phyloP scores from a whole-genome alignment of 2,329 filamentous ascomycete genomes.

The Trichoderma cornu-damae region DNA sequence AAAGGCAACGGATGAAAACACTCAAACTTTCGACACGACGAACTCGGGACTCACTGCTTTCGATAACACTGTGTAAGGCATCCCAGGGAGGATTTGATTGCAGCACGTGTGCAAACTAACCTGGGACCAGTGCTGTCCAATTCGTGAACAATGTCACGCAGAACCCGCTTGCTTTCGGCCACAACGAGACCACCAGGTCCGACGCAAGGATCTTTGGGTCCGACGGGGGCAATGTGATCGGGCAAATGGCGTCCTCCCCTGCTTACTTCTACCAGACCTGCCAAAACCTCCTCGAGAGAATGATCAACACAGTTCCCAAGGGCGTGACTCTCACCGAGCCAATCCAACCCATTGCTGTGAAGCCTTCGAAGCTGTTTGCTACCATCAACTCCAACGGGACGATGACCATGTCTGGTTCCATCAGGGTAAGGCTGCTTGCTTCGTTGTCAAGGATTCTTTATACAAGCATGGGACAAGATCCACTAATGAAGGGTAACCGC shows the following conservation, averaged over 20 bases:
- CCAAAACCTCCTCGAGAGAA: slow-evolving; percentile 15
- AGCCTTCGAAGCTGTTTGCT: slow-evolving; percentile 16
- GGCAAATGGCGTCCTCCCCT: slow-evolving; percentile 10
- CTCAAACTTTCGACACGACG: slow-evolving; percentile 18
- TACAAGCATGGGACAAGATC: not conserved
- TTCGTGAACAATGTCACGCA: slow-evolving; percentile 22
- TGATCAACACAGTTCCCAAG: slow-evolving; percentile 21
- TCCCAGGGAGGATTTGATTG: not conserved
- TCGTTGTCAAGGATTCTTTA: not conserved
- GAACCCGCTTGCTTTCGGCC: slow-evolving; percentile 24
- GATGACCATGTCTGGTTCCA: slow-evolving; percentile 14
- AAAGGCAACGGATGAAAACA: slow-evolving; percentile 19
- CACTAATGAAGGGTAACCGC: not conserved
- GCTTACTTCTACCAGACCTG: slow-evolving; percentile 19
- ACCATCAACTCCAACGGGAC: slow-evolving; percentile 17
- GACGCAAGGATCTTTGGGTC: slow-evolving; percentile 22
- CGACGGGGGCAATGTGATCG: slow-evolving; percentile 20
- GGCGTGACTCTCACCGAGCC: slow-evolving; percentile 13
- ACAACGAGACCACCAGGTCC: slow-evolving; percentile 24
- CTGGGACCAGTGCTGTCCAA: slow-evolving; percentile 20
- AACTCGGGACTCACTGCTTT: slow-evolving; percentile 18
- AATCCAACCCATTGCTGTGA: slow-evolving; percentile 18
- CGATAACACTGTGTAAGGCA: slow-evolving; percentile 22
- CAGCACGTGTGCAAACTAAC: not conserved
- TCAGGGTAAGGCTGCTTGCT: slow-evolving; percentile 17